Conservation (phyloP, 495 filamentous ascomycete species). For the Aspergillus affinis region DNA sequence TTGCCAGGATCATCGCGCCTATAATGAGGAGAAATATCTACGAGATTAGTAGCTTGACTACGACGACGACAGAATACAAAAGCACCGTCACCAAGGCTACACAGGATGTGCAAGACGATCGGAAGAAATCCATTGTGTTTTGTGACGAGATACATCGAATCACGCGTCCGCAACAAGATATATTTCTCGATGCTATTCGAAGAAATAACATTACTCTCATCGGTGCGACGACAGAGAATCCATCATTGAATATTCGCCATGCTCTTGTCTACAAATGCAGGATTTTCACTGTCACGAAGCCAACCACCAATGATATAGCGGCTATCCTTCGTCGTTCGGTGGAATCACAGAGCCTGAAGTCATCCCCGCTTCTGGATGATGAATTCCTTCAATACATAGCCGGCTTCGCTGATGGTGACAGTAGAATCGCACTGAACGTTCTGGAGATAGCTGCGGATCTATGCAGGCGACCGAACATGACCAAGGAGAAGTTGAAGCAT, state of each 20-base stretch:
- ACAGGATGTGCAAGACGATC: conserved; percentile 77
- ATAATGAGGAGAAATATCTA: conserved; percentile 80
- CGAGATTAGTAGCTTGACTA: conserved; percentile 92
- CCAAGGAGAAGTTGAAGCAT: conserved; percentile 68
- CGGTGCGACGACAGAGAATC: conserved; percentile 96
- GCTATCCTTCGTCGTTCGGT: conserved; percentile 75
- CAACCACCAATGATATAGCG: conserved; percentile 67
- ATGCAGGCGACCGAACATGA: conserved; percentile 50
- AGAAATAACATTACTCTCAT: conserved; percentile 87
- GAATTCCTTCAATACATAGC: conserved; percentile 82
- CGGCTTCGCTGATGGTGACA: conserved; percentile 86
- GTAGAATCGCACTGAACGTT: conserved; percentile 86
- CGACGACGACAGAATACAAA: conserved; percentile 87
- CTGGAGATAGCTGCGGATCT: conserved; percentile 81
- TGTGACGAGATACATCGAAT: conserved; percentile 98
- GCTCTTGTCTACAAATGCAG: conserved; percentile 87
- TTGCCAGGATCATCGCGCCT: conserved; percentile 82
- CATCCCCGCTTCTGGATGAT: conserved; percentile 63
- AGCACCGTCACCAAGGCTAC: conserved; percentile 86
- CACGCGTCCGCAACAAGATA: conserved; percentile 90
- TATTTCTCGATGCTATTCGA: conserved; percentile 91
- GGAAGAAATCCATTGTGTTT: conserved; percentile 92
- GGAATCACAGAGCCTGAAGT: conserved; percentile 53
- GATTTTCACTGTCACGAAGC: conserved; percentile 78
- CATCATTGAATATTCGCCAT: conserved; percentile 88